These are phyloP conservation scores for Diddensiella santjacobensis DNA, from an alignment of 805 yeast species.

Conservation along the genomic window DNA sequence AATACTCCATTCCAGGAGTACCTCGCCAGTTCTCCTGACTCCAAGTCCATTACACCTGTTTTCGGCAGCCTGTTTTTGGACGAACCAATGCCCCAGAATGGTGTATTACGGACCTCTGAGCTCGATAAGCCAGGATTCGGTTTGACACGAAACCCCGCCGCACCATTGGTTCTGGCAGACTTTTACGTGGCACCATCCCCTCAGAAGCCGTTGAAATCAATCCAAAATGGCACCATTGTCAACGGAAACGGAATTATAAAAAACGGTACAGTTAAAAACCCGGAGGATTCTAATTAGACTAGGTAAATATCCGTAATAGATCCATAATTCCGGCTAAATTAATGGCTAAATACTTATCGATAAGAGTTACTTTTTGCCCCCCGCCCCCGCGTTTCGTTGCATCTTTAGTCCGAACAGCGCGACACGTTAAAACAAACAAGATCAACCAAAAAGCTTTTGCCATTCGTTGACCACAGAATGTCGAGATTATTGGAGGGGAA, in stretches of 20 bases:
- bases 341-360: too few relatives aligned
- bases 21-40: slow-evolving; percentile 48
- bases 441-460: too few relatives aligned
- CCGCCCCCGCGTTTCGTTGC: too few relatives aligned
- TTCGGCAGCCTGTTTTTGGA: slow-evolving; percentile 45
- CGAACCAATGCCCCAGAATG: slow-evolving; percentile 47
- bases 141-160: slow-evolving; percentile 43
- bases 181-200: slow-evolving; percentile 41
- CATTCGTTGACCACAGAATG: not conserved
- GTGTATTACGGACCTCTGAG: slow-evolving; percentile 38
- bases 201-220: slow-evolving; percentile 33
- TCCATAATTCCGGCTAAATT: too few relatives aligned
- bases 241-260: too few relatives aligned
- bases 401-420: too few relatives aligned
- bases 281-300: too few relatives aligned
- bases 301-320: too few relatives aligned
- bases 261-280: too few relatives aligned
- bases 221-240: slow-evolving; percentile 7
- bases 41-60: slow-evolving; percentile 43
- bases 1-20: slow-evolving; percentile 53
- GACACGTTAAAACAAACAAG: too few relatives aligned
- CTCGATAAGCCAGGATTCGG: slow-evolving; percentile 52
- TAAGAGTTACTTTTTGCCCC: too few relatives aligned
- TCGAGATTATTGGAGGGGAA: slow-evolving; percentile 29
- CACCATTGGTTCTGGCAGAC: slow-evolving; percentile 39